phyloP scores from a whole-genome alignment of 176 grass and related monocot species.

The barley (Hordeum vulgare) region DNA sequence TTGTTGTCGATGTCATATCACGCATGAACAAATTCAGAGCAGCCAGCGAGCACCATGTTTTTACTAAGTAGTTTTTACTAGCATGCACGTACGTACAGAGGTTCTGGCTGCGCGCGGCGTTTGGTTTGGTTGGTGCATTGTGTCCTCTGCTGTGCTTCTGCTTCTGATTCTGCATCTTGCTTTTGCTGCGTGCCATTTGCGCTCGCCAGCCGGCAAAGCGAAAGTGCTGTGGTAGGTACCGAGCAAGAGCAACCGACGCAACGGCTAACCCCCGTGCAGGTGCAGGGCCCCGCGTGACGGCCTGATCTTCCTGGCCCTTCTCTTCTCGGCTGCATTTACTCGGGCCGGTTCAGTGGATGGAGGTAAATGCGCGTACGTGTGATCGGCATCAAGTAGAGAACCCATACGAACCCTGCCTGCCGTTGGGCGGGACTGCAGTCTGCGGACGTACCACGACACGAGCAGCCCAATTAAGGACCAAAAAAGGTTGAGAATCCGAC shows the following conservation, averaged over 20 bases:
- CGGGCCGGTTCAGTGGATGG: not conserved
- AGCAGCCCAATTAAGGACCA: not conserved
- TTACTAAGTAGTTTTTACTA: no score
- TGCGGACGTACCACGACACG: not conserved
- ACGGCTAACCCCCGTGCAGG: constrained; percentile 12
- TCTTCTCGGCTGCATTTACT: not conserved
- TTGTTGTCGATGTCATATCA: constrained; percentile 1
- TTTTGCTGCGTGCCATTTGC: not conserved
- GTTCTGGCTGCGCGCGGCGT: no score
- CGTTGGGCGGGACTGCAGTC: no score
- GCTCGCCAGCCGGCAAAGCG: not conserved
- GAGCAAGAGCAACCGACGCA: not conserved
- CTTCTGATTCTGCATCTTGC: not conserved
- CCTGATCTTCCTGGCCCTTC: not conserved
- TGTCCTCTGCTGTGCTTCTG: not conserved
- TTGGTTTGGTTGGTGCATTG: no score
- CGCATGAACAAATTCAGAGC: constrained; percentile 17
- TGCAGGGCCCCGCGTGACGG: not conserved
- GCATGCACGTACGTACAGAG: not conserved
- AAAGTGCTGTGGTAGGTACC: not conserved
- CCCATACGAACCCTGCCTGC: not conserved
- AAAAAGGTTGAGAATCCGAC: not conserved
- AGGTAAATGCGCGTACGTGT: not conserved
- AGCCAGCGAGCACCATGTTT: constrained; percentile 5
- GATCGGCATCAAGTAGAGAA: not conserved